These are phyloP conservation scores for Aspergillus sp. DNA, from an alignment of 2,329 filamentous ascomycete genomes.

Conservation along the genomic window DNA sequence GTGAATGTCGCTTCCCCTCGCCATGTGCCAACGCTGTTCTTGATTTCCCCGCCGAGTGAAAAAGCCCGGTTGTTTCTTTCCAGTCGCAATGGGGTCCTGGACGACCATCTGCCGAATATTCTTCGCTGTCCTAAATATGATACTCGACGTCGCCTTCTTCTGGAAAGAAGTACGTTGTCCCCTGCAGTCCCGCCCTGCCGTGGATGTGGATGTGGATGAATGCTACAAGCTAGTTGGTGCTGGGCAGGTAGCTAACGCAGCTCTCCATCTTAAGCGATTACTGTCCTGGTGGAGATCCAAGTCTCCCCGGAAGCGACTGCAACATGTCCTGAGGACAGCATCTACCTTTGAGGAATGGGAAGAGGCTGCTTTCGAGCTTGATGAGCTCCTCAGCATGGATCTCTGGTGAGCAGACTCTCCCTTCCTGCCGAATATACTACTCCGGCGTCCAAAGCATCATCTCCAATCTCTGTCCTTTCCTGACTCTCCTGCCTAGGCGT, in stretches of 20 bases:
- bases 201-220: background rate
- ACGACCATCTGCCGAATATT: slow-evolving; percentile 30
- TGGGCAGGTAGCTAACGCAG: background rate
- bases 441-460: no score
- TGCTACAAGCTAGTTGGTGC: background rate
- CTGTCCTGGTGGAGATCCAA: slow-evolving; percentile 67
- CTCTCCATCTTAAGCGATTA: slow-evolving; percentile 58
- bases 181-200: background rate
- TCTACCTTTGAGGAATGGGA: slow-evolving; percentile 83
- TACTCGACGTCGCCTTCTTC: slow-evolving; percentile 63
- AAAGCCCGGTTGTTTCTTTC: background rate
- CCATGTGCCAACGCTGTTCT: slow-evolving; percentile 8
- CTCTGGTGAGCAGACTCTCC: slow-evolving; percentile 61
- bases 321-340: slow-evolving; percentile 66
- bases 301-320: slow-evolving; percentile 65
- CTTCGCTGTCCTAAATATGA: slow-evolving; percentile 55
- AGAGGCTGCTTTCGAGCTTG: slow-evolving; percentile 77
- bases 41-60: background rate
- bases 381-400: slow-evolving; percentile 77
- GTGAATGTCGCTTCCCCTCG: slow-evolving; percentile 16
- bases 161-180: slow-evolving; percentile 59
- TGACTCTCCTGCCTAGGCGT: slow-evolving; percentile 58
- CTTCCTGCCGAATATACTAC: background rate
- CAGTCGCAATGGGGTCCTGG: slow-evolving; percentile 27
- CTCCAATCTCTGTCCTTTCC: background rate